These are phyloP conservation scores for Phytophthora palmivora DNA, from an alignment of 352 stramenopile species.

Conservation along the genomic window DNA sequence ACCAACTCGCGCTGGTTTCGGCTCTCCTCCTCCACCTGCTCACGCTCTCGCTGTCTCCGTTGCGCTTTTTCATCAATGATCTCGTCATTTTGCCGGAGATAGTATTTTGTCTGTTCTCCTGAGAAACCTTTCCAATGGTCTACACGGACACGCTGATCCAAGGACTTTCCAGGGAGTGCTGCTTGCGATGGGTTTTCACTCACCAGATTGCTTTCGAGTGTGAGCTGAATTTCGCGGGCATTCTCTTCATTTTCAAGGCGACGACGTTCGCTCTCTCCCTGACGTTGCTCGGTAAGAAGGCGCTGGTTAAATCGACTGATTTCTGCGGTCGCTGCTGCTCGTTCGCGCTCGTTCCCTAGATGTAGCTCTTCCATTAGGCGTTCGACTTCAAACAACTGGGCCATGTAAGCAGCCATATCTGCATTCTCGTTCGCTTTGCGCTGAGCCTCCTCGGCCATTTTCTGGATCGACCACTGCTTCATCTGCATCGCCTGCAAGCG, in stretches of 20 bases:
- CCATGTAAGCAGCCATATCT: constrained; percentile 47
- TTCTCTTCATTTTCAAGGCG: constrained; percentile 58
- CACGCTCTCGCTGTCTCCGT: constrained; percentile 41
- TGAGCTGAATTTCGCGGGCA: constrained; percentile 65
- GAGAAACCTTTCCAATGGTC: constrained; percentile 87
- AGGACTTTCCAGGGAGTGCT: constrained; percentile 38
- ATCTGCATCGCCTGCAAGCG: constrained; percentile 72
- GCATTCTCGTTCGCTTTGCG: constrained; percentile 50
- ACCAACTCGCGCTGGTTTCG: constrained; percentile 48
- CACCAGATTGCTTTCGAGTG: constrained; percentile 66
- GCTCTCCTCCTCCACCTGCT: constrained; percentile 47
- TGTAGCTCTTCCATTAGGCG: constrained; percentile 64
- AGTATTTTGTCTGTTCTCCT: constrained; percentile 56
- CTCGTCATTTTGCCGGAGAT: constrained; percentile 67
- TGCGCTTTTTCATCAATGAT: constrained; percentile 60
- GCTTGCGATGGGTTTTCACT: constrained; percentile 77
- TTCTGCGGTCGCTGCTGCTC: constrained; percentile 51
- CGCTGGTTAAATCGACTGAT: constrained; percentile 67
- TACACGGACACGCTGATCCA: constrained; percentile 70
- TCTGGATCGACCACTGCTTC: constrained; percentile 71
- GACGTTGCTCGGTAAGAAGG: constrained; percentile 51
- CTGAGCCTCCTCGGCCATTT: constrained; percentile 57
- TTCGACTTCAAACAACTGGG: constrained; percentile 64
- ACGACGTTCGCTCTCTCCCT: constrained; percentile 42
- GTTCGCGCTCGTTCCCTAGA: constrained; percentile 57